Percentiles rank a stretch among this genome's conserved stretches.
Conservation (phyloP, 164 flowering plant species). For the Sextonia rubra region DNA sequence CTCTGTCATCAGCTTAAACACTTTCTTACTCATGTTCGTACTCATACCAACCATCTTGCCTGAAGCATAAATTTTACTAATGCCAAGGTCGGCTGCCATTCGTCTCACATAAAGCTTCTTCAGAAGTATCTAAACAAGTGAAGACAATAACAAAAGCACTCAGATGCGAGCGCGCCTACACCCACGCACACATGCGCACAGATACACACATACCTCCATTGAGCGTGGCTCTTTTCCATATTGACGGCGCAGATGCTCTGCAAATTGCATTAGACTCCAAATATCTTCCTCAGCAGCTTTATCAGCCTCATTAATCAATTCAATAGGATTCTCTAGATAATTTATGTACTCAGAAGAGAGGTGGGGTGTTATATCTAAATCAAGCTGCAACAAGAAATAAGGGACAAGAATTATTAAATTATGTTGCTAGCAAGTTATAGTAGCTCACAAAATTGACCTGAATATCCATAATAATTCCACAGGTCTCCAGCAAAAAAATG, state of each 20-base stretch:
- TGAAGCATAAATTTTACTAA: constrained; percentile 64
- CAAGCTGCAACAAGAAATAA: constrained; percentile 51
- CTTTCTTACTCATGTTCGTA: constrained; percentile 73
- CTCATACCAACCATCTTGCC: constrained; percentile 82
- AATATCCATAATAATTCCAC: background rate
- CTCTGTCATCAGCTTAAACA: constrained; percentile 71
- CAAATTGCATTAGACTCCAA: constrained; percentile 81
- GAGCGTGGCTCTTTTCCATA: constrained; percentile 92
- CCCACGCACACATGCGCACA: too few species aligned
- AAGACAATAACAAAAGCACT: constrained; percentile 1
- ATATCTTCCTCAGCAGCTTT: constrained; percentile 77
- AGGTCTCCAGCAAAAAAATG: too few species aligned
- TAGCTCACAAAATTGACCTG: background rate
- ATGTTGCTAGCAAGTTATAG: background rate
- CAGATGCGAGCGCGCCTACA: too few species aligned
- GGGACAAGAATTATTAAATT: constrained; percentile 3
- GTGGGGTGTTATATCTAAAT: constrained; percentile 67
- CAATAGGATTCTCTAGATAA: constrained; percentile 84
- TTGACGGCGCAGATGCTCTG: constrained; percentile 77
- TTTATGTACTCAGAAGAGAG: constrained; percentile 94
- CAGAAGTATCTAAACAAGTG: constrained; percentile 35
- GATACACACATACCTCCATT: constrained; percentile 58
- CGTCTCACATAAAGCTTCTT: constrained; percentile 89
- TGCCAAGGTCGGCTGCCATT: constrained; percentile 98
- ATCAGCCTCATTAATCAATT: constrained; percentile 68